Evolutionary conservation across 2,329 filamentous ascomycete species (phyloP).

Genomic region (Monosporascus ibericus): DNA sequence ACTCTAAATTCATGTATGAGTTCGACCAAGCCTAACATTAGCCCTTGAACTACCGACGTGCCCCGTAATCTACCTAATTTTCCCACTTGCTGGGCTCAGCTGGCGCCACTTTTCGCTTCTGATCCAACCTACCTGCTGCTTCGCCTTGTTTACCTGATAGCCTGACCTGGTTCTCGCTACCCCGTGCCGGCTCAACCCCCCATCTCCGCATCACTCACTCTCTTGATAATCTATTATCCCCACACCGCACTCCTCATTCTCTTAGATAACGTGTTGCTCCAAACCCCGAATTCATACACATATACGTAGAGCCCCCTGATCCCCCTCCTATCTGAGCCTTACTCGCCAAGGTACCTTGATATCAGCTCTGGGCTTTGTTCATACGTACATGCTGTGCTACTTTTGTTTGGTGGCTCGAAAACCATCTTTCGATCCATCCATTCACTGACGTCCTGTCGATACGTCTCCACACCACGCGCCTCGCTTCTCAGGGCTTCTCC

Average conservation of each 20-base stretch:
- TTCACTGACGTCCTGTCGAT: background rate
- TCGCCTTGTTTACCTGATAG: background rate
- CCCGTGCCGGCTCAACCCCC: background rate
- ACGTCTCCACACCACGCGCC: slow-evolving; percentile 13
- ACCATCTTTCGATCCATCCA: background rate
- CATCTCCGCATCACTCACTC: background rate
- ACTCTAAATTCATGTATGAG: too few species aligned
- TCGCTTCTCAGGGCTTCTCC: slow-evolving; percentile 12
- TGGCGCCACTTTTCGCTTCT: background rate
- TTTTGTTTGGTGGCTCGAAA: background rate
- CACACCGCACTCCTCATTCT: background rate
- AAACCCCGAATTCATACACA: background rate
- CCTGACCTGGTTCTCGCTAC: background rate
- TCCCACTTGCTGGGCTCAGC: background rate
- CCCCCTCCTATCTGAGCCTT: background rate
- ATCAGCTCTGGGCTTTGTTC: background rate
- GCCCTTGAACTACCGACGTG: too few species aligned
- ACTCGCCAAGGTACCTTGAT: background rate
- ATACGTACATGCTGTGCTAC: background rate
- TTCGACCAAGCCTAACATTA: too few species aligned
- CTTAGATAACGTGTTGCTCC: background rate
- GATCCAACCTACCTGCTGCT: background rate
- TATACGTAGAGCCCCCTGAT: background rate
- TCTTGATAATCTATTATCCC: background rate
- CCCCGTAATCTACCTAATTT: background rate